phyloP scores from a whole-genome alignment of 148 eudicot species.

The Camellia lanceoleosa region DNA sequence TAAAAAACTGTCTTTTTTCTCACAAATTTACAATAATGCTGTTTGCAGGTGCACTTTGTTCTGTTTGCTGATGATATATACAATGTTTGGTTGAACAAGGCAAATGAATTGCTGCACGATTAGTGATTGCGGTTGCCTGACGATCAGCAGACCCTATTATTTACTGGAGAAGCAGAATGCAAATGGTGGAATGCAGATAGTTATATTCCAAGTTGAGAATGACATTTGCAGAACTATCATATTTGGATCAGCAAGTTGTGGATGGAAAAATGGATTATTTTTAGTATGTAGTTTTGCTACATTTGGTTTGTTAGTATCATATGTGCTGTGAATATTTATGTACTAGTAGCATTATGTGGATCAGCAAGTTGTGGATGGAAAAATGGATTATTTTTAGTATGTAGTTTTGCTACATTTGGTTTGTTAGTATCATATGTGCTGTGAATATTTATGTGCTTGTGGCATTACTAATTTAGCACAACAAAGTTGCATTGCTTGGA shows the following conservation, averaged over 20 bases:
- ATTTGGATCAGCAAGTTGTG: neutral
- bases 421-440: no score
- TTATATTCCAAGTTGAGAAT: neutral
- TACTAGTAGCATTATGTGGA: neutral
- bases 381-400: neutral
- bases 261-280: neutral
- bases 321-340: no score
- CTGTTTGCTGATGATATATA: constrained; percentile 73
- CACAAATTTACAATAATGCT: neutral
- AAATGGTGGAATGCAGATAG: no score
- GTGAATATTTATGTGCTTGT: no score
- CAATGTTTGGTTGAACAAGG: constrained; percentile 67
- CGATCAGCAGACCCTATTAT: no score
- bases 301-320: no score
- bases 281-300: neutral
- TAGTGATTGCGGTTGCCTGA: no score
- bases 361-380: neutral
- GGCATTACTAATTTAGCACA: no score
- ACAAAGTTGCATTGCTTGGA: no score
- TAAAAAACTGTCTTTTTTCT: neutral
- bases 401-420: neutral
- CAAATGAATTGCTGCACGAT: constrained; percentile 24
- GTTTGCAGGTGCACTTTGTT: constrained; percentile 79
- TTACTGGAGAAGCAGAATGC: neutral
- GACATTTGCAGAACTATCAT: neutral